A percentile compares a stretch with the other conserved stretches of the same genome.
phyloP scores from a whole-genome alignment of 306 rosid genomes.

The Quercus wislizeni region DNA sequence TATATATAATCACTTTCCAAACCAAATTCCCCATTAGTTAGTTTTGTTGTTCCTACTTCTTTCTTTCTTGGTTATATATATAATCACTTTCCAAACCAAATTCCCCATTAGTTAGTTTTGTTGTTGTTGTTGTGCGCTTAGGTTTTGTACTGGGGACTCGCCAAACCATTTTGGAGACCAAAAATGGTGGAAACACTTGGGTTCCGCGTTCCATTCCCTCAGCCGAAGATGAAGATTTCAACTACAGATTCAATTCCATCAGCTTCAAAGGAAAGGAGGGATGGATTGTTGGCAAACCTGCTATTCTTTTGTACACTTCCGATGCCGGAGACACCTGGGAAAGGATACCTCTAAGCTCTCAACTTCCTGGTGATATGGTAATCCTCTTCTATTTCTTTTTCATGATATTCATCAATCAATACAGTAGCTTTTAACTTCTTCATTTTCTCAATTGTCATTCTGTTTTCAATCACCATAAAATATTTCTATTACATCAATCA shows the following conservation, averaged over 20 bases:
- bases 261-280: conserved; percentile 96
- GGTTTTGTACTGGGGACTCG: conserved; percentile 91
- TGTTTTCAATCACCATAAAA: too few relatives aligned
- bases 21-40: too few relatives aligned
- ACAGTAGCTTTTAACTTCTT: too few relatives aligned
- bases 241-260: conserved; percentile 85
- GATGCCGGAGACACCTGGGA: conserved; percentile 93
- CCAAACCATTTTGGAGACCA: conserved; percentile 89
- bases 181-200: conserved; percentile 91
- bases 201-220: conserved; percentile 84
- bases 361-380: conserved; percentile 97
- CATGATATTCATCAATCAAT: too few relatives aligned
- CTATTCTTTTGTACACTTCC: conserved; percentile 78
- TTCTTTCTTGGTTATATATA: too few relatives aligned
- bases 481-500: too few relatives aligned
- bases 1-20: too few relatives aligned
- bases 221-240: conserved; percentile 96
- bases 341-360: conserved; percentile 80
- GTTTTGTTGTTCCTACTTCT: neutral
- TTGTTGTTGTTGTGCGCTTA: neutral
- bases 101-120: neutral
- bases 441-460: too few relatives aligned
- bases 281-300: conserved; percentile 95
- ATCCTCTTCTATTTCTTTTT: neutral
- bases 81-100: too few relatives aligned